phyloP scores from a whole-genome alignment of 345 rosid genomes.

The Arabidopsis arenosa region DNA sequence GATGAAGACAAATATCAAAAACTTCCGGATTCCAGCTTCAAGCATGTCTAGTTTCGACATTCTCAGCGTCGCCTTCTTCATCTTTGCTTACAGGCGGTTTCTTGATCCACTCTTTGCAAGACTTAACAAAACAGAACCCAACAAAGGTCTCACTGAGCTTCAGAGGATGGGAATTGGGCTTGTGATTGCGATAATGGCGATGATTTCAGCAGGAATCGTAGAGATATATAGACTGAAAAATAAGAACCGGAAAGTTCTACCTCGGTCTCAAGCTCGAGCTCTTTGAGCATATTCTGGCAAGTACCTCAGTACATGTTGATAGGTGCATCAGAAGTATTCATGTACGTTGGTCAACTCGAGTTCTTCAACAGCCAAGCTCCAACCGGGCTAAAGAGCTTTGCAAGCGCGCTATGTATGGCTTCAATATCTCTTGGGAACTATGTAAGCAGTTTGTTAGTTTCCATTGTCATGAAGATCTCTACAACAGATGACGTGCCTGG shows the following conservation, averaged over 20 bases:
- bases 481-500: conserved; percentile 73
- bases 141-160: conserved; percentile 76
- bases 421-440: conserved; percentile 95
- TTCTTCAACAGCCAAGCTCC: conserved; percentile 96
- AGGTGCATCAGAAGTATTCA: conserved; percentile 98
- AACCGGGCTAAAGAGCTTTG: conserved; percentile 91
- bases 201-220: conserved; percentile 80
- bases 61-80: conserved; percentile 75
- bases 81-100: conserved; percentile 74
- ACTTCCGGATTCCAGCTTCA: conserved; percentile 82
- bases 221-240: conserved; percentile 69
- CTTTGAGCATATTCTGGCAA: conserved; percentile 95
- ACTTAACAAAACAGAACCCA: conserved; percentile 51
- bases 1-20: conserved; percentile 65
- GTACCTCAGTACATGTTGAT: conserved; percentile 86
- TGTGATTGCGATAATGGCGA: conserved; percentile 73
- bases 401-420: conserved; percentile 95
- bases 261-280: conserved; percentile 57
- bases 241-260: conserved; percentile 49
- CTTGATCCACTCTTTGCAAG: conserved; percentile 68
- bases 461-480: conserved; percentile 82
- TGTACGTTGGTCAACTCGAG: conserved; percentile 96
- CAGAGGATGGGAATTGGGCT: conserved; percentile 96
- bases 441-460: conserved; percentile 83
- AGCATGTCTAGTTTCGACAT: conserved; percentile 98